A percentile compares a stretch with the other conserved stretches of the same genome.
phyloP scores from a whole-genome alignment of 2,329 filamentous ascomycete species.

The Helicocarpus griseus region DNA sequence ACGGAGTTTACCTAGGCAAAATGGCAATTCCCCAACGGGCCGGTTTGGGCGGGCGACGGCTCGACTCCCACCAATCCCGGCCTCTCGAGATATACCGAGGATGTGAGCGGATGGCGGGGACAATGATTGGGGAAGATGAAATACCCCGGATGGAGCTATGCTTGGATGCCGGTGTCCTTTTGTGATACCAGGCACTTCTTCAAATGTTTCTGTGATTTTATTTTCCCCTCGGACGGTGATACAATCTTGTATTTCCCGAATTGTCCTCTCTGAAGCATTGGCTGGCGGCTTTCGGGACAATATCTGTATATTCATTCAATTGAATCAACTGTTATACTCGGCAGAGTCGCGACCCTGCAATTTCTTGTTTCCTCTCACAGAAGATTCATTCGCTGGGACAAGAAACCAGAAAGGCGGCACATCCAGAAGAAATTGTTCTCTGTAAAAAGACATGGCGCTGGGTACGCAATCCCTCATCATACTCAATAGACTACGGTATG shows the following conservation, averaged over 20 bases:
- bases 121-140: background rate
- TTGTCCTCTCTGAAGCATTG: too few species aligned
- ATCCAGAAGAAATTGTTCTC: background rate
- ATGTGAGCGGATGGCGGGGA: background rate
- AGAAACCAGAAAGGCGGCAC: background rate
- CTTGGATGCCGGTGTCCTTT: background rate
- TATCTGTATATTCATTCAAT: background rate
- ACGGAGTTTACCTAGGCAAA: slow-evolving; percentile 2
- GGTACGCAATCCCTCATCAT: background rate
- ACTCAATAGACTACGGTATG: background rate
- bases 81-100: background rate
- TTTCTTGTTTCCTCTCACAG: background rate
- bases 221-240: background rate
- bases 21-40: background rate
- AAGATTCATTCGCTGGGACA: background rate
- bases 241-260: background rate
- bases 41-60: background rate
- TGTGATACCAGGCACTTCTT: background rate
- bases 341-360: background rate
- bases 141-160: background rate
- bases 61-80: background rate
- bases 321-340: too few species aligned
- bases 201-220: background rate
- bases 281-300: background rate
- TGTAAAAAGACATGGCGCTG: slow-evolving; percentile 7